These are phyloP conservation scores for Gastrolobium villosum DNA, from an alignment of 306 rosid species.

Conservation along the genomic window DNA sequence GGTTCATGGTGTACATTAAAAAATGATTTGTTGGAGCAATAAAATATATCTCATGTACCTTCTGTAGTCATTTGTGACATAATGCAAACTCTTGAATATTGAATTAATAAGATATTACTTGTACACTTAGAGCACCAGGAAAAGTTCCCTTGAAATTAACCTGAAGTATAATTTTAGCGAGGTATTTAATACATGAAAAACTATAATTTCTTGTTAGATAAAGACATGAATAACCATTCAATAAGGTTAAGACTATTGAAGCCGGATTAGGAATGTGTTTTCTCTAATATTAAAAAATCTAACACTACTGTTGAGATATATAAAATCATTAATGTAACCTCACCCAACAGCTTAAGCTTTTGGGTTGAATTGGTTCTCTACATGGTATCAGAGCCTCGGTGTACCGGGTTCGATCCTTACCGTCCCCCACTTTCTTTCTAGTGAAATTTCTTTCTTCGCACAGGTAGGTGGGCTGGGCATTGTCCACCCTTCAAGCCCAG, in stretches of 20 bases:
- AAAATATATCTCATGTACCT: conserved; percentile 9
- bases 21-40: background rate
- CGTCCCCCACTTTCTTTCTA: no score
- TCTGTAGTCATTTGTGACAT: background rate
- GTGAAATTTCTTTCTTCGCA: no score
- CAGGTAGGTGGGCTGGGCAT: no score
- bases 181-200: background rate
- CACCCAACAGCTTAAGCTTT: no score
- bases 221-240: background rate
- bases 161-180: background rate
- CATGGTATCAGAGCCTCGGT: no score
- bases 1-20: conserved; percentile 7
- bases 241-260: background rate
- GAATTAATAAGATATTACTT: background rate
- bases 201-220: background rate
- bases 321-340: no score
- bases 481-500: no score
- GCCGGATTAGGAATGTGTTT: background rate
- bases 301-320: no score
- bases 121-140: background rate
- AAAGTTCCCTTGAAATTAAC: background rate
- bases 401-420: no score
- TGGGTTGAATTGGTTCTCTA: no score
- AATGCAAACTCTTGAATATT: conserved; percentile 8
- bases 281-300: background rate